phyloP scores from a whole-genome alignment of 805 yeast genomes.

The Kazachstania africana region DNA sequence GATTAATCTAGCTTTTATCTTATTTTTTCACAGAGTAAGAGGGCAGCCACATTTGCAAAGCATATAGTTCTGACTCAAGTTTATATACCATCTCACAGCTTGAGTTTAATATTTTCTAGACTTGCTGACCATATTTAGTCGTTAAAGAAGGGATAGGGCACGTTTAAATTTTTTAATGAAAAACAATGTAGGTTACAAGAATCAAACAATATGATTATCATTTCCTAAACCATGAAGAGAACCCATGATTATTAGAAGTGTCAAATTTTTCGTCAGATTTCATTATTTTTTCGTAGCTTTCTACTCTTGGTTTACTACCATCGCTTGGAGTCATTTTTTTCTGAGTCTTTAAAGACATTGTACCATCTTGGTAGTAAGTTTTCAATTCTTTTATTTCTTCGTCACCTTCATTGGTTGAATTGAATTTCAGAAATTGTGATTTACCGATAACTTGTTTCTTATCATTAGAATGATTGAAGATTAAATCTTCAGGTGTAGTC shows the following conservation, averaged over 20 bases:
- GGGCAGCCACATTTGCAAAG: too few relatives aligned
- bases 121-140: too few relatives aligned
- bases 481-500: slow-evolving; percentile 19
- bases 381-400: slow-evolving; percentile 30
- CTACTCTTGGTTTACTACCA: slow-evolving; percentile 28
- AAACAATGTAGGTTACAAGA: neutral
- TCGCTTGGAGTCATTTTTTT: slow-evolving; percentile 29
- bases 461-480: slow-evolving; percentile 2
- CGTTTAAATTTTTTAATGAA: too few relatives aligned
- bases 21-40: too few relatives aligned
- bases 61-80: too few relatives aligned
- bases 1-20: too few relatives aligned
- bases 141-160: too few relatives aligned
- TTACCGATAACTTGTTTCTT: slow-evolving; percentile 27
- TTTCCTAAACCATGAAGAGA: too few relatives aligned
- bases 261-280: slow-evolving; percentile 4
- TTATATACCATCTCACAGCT: too few relatives aligned
- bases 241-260: neutral
- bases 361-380: slow-evolving; percentile 34
- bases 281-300: slow-evolving; percentile 18
- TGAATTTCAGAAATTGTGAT: slow-evolving; percentile 27
- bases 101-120: too few relatives aligned
- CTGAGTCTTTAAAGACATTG: slow-evolving; percentile 27
- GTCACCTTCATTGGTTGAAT: slow-evolving; percentile 33
- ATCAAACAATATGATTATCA: neutral